These are phyloP conservation scores for Boletus fagicola DNA, from an alignment of 768 basidiomycete species.

Conservation along the genomic window DNA sequence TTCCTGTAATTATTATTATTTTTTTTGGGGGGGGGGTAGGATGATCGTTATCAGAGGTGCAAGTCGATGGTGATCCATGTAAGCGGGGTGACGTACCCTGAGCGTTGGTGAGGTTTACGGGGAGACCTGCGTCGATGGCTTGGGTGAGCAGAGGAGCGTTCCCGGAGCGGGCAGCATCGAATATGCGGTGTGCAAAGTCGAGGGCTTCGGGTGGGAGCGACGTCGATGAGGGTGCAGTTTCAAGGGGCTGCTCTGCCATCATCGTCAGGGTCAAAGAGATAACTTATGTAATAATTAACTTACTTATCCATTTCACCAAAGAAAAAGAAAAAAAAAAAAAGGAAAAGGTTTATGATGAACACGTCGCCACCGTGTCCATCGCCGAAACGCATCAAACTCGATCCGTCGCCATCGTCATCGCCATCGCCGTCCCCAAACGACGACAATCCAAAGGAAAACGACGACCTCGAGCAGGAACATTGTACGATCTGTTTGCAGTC, in stretches of 20 bases:
- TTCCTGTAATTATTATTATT: too few species aligned
- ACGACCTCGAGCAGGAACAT: slow-evolving; percentile 32
- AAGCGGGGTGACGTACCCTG: slow-evolving; percentile 59
- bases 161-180: slow-evolving; percentile 69
- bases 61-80: too few species aligned
- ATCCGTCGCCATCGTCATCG: slow-evolving; percentile 21
- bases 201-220: slow-evolving; percentile 38
- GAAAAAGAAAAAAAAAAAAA: neutral
- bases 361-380: slow-evolving; percentile 11
- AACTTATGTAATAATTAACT: too few species aligned
- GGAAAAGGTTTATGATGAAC: neutral
- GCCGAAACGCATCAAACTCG: slow-evolving; percentile 28
- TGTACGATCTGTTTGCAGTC: slow-evolving; percentile 87
- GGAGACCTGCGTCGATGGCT: slow-evolving; percentile 67
- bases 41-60: too few species aligned
- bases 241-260: neutral
- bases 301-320: too few species aligned
- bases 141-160: slow-evolving; percentile 50
- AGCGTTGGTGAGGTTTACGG: slow-evolving; percentile 68
- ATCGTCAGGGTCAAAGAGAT: neutral
- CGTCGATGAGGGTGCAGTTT: neutral
- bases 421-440: slow-evolving; percentile 10
- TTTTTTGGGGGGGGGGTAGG: too few species aligned
- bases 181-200: slow-evolving; percentile 64
- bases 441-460: neutral